These are phyloP conservation scores for Lipomyces sp. DNA, from an alignment of 805 yeast genomes.

Conservation along the genomic window DNA sequence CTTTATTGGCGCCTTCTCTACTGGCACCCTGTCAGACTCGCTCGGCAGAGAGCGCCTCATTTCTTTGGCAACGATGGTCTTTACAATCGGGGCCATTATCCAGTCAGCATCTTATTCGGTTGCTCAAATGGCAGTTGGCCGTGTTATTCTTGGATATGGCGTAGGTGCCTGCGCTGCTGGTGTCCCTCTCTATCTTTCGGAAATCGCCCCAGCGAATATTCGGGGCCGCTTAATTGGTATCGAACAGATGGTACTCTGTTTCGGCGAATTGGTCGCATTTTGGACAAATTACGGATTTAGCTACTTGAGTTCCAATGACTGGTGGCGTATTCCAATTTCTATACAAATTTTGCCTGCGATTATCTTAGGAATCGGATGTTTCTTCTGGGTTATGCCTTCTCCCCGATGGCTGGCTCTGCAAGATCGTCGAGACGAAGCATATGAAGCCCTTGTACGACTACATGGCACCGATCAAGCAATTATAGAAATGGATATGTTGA, in stretches of 20 bases:
- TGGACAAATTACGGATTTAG: constrained; percentile 60
- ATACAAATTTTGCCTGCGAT: constrained; percentile 59
- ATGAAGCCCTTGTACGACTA: constrained; percentile 8
- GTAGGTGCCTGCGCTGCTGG: constrained; percentile 60
- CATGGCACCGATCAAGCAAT: constrained; percentile 10
- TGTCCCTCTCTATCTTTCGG: constrained; percentile 61
- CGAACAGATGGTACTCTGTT: constrained; percentile 53
- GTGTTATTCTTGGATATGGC: constrained; percentile 60
- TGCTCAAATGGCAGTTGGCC: constrained; percentile 42
- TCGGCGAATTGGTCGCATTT: constrained; percentile 55
- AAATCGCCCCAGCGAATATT: constrained; percentile 74
- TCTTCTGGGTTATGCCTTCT: constrained; percentile 50
- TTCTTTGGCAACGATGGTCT: constrained; percentile 8
- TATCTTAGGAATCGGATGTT: constrained; percentile 55
- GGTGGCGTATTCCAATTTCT: constrained; percentile 67
- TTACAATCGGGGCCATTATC: constrained; percentile 40
- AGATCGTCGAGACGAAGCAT: constrained; percentile 60
- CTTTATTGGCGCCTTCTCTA: constrained; percentile 39
- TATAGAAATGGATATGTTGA: not conserved
- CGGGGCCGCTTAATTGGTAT: constrained; percentile 68
- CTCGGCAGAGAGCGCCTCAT: constrained; percentile 63
- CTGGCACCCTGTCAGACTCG: constrained; percentile 69
- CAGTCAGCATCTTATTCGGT: constrained; percentile 42
- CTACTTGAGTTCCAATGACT: constrained; percentile 45
- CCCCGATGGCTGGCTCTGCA: constrained; percentile 72